Evolutionary conservation across 2,329 filamentous ascomycete species (phyloP), one percentile per base, ranked within the genome.

Genomic region (Trichoderma simmonsii): DNA sequence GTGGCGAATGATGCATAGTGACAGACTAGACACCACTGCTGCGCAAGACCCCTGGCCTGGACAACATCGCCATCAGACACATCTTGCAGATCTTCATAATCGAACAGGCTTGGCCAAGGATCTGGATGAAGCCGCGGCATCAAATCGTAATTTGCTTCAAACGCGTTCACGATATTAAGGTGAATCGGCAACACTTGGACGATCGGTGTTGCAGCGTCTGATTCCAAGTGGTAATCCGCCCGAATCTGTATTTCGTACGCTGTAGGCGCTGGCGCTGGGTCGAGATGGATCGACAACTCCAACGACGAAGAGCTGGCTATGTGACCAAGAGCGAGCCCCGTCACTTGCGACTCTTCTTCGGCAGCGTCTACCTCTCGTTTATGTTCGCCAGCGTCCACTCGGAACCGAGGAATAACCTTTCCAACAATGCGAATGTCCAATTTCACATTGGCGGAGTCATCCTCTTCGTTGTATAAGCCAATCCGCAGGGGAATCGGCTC

Each of bases 71-170:
- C 79, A 32, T 83, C 81, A 6, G 76, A 74, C 1, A 75, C 73
- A 8, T 81, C 80, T 26, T 81, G 79, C 3, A 88, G 77, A 15
- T 83, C 83, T 26, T 90, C 86, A 21, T 88, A 84, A 67, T 90
- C 86, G 80, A 98, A 99, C 76, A 97, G 90, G 79, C 91, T 94
- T 1, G 96, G 95, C 95, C 96, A 99, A 3, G 89, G 86, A 63
- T 92, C 91, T 0, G 87, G 81, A 80, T 98, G 92, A 4, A 97
- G 85, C 11, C 92, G 88, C 12, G 96, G 94, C 14, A 91, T 86
- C 73, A 98, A 89, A 74, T 97, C 93, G 80, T 97, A 98, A 77
- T 93, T 96, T 18, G 94, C 93, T 82, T 97, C 94, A 77, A 99
- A 98, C 0, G 95, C 94, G 64, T 90, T 91, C 69, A 93, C 89